Conservation (phyloP, 768 basidiomycete species). For the Hydnomerulius pinastri region DNA sequence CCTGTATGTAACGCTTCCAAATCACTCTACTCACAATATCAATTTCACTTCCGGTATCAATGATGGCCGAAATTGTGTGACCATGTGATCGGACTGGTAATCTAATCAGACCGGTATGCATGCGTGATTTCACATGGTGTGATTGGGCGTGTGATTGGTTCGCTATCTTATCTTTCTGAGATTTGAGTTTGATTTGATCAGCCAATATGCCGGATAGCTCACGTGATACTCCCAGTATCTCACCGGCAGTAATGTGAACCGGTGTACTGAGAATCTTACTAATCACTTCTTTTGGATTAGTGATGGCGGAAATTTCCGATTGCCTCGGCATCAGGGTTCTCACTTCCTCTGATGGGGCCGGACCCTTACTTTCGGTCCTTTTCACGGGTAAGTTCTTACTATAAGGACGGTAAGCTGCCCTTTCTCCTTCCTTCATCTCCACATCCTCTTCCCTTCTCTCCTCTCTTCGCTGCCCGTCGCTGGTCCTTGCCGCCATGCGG, state of each 20-base stretch:
- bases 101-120: neutral
- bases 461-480: too few relatives aligned
- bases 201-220: neutral
- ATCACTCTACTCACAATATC: slow-evolving; percentile 22
- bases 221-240: neutral
- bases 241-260: neutral
- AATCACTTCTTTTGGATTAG: too few relatives aligned
- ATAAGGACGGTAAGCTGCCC: neutral
- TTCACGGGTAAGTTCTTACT: neutral
- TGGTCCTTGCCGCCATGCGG: neutral
- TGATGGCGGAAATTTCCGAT: neutral
- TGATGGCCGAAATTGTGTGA: slow-evolving; percentile 17
- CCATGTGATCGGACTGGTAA: slow-evolving; percentile 10
- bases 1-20: slow-evolving; percentile 15
- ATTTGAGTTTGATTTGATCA: too few relatives aligned
- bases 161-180: neutral
- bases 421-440: too few relatives aligned
- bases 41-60: slow-evolving; percentile 30
- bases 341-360: neutral
- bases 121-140: too few relatives aligned
- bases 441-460: too few relatives aligned
- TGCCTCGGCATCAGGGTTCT: neutral
- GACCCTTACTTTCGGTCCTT: too few relatives aligned
- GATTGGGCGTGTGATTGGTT: neutral
- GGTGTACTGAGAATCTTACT: neutral